phyloP scores from a whole-genome alignment of 495 filamentous ascomycete genomes.

The Penicillium ucsense region DNA sequence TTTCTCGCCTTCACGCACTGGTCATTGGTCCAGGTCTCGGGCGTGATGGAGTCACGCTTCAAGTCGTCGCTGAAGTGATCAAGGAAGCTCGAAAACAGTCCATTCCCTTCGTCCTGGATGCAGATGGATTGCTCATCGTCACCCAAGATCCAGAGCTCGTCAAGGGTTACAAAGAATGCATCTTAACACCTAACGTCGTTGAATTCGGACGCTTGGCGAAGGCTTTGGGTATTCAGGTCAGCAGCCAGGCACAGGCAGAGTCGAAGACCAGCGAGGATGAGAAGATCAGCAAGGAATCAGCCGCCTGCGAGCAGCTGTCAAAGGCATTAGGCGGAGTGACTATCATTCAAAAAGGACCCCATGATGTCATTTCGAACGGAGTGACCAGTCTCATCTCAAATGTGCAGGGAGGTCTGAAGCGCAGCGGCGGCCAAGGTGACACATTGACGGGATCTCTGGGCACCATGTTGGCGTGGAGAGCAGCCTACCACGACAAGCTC shows the following conservation, averaged over 20 bases:
- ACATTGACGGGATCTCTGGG: conserved; percentile 85
- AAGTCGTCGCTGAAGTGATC: conserved; percentile 72
- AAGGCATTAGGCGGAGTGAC: conserved; percentile 78
- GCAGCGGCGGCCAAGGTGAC: conserved; percentile 91
- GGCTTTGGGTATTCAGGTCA: conserved; percentile 49
- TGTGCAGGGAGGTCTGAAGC: conserved; percentile 70
- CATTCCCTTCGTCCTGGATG: conserved; percentile 84
- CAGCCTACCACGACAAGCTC: conserved; percentile 70
- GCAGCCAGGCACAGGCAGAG: conserved; percentile 32
- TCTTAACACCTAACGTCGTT: conserved; percentile 89
- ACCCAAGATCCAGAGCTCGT: conserved; percentile 68
- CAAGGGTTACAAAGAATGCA: conserved; percentile 70
- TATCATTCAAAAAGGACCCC: conserved; percentile 80
- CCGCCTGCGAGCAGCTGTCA: conserved; percentile 62
- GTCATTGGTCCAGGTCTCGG: conserved; percentile 92
- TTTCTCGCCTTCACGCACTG: conserved; percentile 79
- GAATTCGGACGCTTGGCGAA: conserved; percentile 82
- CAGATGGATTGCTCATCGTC: conserved; percentile 76
- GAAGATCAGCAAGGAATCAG: conserved; percentile 35
- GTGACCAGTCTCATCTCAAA: conserved; percentile 63
- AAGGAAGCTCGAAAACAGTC: conserved; percentile 60
- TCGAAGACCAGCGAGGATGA: conserved; percentile 26
- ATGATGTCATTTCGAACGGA: conserved; percentile 81
- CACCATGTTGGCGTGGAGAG: conserved; percentile 79
- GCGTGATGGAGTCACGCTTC: conserved; percentile 80